Percentiles rank a stretch among this genome's conserved stretches.
Evolutionary conservation across 164 flowering plant genomes (phyloP).

Genomic region (Santalum album): DNA sequence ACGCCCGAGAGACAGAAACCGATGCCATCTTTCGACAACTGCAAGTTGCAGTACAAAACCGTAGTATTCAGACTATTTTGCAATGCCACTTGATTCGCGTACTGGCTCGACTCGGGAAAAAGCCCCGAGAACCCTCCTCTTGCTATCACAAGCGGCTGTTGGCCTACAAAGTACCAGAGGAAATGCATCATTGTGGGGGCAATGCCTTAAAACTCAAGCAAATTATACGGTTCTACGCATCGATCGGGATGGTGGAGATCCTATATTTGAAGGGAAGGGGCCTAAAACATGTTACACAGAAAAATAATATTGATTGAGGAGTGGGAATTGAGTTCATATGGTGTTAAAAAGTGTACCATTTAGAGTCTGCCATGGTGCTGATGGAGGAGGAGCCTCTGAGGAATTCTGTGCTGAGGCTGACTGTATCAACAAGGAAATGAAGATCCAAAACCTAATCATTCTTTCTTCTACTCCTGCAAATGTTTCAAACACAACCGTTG

Average conservation of each 20-base stretch:
- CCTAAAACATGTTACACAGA: too few relatives aligned
- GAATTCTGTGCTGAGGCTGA: constrained; percentile 22
- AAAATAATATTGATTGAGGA: too few relatives aligned
- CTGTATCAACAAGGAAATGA: constrained; percentile 28
- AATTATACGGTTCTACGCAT: too few relatives aligned
- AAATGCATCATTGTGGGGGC: too few relatives aligned
- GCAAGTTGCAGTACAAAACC: constrained; percentile 58
- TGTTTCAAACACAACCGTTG: too few relatives aligned
- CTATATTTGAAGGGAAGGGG: too few relatives aligned
- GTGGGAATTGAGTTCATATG: neutral
- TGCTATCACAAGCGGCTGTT: constrained; percentile 51
- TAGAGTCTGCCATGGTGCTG: constrained; percentile 41
- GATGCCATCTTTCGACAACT: constrained; percentile 54
- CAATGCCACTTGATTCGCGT: constrained; percentile 32
- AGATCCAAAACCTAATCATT: constrained; percentile 32
- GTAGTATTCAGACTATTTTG: constrained; percentile 20
- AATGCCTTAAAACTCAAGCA: too few relatives aligned
- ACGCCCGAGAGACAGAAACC: constrained; percentile 56
- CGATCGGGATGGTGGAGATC: too few relatives aligned
- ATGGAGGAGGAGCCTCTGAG: neutral
- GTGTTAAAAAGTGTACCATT: constrained; percentile 25
- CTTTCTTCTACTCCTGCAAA: constrained; percentile 14
- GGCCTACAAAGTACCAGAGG: constrained; percentile 46
- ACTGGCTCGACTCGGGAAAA: constrained; percentile 53
- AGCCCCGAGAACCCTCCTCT: constrained; percentile 79